Evolutionary conservation across 2,329 filamentous ascomycete genomes (phyloP).

Genomic region (Cytospora schulzeri): DNA sequence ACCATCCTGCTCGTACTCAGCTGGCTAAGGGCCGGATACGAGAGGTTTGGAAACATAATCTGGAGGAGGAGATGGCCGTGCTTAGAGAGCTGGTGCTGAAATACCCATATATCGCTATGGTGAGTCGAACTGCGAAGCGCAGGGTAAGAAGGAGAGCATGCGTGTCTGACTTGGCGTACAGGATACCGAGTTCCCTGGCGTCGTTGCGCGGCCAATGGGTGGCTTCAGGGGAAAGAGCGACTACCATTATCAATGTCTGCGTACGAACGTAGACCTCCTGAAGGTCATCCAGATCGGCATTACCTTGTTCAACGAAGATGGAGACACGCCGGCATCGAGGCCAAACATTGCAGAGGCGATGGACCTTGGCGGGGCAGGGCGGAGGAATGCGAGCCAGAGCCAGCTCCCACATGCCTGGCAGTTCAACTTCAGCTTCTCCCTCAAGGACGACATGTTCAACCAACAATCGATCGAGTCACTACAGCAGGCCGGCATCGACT

Average conservation of each 20-base stretch:
- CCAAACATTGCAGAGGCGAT: constrained; percentile 51
- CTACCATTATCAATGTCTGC: constrained; percentile 97
- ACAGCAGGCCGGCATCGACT: constrained; percentile 90
- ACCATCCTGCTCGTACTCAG: constrained; percentile 57
- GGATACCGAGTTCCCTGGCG: constrained; percentile 98
- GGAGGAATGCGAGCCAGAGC: constrained; percentile 44
- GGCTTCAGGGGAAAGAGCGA: constrained; percentile 93
- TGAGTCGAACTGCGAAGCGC: constrained; percentile 48
- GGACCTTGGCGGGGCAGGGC: constrained; percentile 42
- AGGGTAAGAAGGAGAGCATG: background rate
- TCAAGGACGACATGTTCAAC: constrained; percentile 97
- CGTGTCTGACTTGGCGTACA: constrained; percentile 41
- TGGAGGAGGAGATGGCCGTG: constrained; percentile 86
- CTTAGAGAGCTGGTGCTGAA: constrained; percentile 82
- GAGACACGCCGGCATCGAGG: constrained; percentile 78
- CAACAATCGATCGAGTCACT: constrained; percentile 92
- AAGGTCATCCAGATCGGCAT: constrained; percentile 98
- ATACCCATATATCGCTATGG: constrained; percentile 97
- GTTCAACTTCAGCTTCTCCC: constrained; percentile 97
- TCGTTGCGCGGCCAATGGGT: constrained; percentile 93
- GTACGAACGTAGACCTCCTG: constrained; percentile 94
- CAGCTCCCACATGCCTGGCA: constrained; percentile 91
- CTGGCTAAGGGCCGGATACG: constrained; percentile 77
- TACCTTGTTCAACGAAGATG: constrained; percentile 88
- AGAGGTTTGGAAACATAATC: constrained; percentile 93